Base-by-base conservation (phyloP, 352 stramenopile species). In the Globisporangium sylvaticum region DNA sequence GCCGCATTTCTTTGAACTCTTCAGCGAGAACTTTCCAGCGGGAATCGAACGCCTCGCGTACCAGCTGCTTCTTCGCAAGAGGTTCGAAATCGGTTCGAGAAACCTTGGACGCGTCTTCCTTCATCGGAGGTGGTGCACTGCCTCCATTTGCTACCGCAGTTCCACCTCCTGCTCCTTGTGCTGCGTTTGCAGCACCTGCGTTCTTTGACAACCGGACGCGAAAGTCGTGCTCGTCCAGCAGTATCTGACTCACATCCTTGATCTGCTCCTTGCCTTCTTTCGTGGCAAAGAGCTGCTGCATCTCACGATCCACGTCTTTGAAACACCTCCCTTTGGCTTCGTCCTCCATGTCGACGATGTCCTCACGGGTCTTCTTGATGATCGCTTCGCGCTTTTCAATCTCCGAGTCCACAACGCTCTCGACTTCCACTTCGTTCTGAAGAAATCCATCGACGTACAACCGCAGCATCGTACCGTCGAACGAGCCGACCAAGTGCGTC, bases 401-500 rank as follows among this genome's bases (percentile, higher is more conserved):
- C 68, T 91, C 83, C 22, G 78, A 25, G 53, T 88, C 80, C n/a
- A 96, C 78, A 7, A 96, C 75, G 24, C 58, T 86, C 10, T 88
- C 83, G 22, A 89, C 80, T 58, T 93, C 83, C 2, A 95, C 76
- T 66, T 95, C 87, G 39, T 78, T 87, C 31, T 89, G 76, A 0
- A 93, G 62, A 24, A 80, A 81, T 0, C 84, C 80, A 67, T 97
- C 76, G 14, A 97, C 86, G 64, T 88, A 97, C 14, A 97, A 73
- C 14, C 84, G 74, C 42, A 95, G 46, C 34, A 91, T 84, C 22
- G 88, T 96, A 4, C 93, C 92, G 58, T 98, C 91, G 63, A 90
- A 97, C 31, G 88, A 97, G 2, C 83, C 89, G 3, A 92, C 84
- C 14, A 98, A 63, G 70, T 98, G 82, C 27, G 83, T 90, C 92